These are phyloP conservation scores for Rhizomucor pusillus DNA, from an alignment of 371 early-diverging fungal species.

Conservation along the genomic window DNA sequence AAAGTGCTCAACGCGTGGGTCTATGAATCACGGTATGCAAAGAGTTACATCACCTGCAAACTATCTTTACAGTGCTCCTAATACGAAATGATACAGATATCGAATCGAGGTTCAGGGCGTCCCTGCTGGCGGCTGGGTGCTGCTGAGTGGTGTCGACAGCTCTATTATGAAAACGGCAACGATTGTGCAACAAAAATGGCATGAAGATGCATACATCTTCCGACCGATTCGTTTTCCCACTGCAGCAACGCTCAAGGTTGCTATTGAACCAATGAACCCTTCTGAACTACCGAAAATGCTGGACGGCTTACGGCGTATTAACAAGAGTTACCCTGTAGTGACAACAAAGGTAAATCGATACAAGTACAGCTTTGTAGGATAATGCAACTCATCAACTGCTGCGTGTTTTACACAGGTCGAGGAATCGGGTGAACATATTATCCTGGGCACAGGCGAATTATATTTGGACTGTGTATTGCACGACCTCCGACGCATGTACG, in stretches of 20 bases:
- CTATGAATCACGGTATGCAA: slow-evolving; percentile 71
- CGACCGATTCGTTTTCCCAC: slow-evolving; percentile 83
- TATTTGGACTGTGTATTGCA: slow-evolving; percentile 96
- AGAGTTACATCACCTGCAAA: neutral
- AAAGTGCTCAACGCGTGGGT: slow-evolving; percentile 75
- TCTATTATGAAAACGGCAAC: slow-evolving; percentile 95
- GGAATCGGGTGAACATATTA: slow-evolving; percentile 96
- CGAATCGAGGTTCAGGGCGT: slow-evolving; percentile 78
- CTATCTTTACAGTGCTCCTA: neutral
- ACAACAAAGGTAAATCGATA: slow-evolving; percentile 67
- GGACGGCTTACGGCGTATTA: slow-evolving; percentile 92
- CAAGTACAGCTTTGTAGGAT: neutral
- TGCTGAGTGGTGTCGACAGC: slow-evolving; percentile 89
- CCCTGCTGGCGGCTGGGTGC: slow-evolving; percentile 87
- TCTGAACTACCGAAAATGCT: slow-evolving; percentile 97
- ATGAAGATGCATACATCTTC: slow-evolving; percentile 81
- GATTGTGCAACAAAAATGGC: slow-evolving; percentile 60
- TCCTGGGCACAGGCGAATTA: slow-evolving; percentile 93
- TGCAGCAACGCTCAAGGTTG: slow-evolving; percentile 87
- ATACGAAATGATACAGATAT: slow-evolving; percentile 45
- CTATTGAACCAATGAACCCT: slow-evolving; percentile 95
- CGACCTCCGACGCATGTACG: slow-evolving; percentile 89
- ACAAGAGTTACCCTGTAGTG: slow-evolving; percentile 91
- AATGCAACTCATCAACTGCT: too few relatives aligned
- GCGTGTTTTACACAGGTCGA: slow-evolving; percentile 79